Percentiles rank a stretch among this genome's conserved stretches.
phyloP scores from a whole-genome alignment of 2,329 filamentous ascomycete genomes.

The Penicillium sp. region DNA sequence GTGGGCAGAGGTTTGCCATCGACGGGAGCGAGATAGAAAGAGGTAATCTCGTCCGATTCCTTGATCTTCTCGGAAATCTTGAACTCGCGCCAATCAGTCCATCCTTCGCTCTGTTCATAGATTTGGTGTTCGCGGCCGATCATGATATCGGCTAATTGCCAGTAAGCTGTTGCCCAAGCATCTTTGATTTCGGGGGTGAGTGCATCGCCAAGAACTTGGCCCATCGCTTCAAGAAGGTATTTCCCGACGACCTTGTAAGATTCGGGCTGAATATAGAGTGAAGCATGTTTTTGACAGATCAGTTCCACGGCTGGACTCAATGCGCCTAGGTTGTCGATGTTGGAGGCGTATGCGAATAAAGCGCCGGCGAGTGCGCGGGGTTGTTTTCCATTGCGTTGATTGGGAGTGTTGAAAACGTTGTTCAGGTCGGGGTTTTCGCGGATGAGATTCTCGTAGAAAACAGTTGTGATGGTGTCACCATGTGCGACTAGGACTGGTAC shows the following conservation, averaged over 20 bases:
- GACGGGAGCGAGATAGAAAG: slow-evolving; percentile 67
- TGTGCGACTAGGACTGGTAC: slow-evolving; percentile 68
- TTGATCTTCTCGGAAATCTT: slow-evolving; percentile 63
- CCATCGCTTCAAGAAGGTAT: slow-evolving; percentile 68
- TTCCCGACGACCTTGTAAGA: slow-evolving; percentile 71
- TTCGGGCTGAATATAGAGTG: slow-evolving; percentile 65
- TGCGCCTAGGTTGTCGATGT: slow-evolving; percentile 67
- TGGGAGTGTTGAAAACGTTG: slow-evolving; percentile 69
- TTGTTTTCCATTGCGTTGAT: slow-evolving; percentile 68
- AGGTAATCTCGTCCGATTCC: slow-evolving; percentile 68
- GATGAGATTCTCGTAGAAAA: slow-evolving; percentile 72
- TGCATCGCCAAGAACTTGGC: slow-evolving; percentile 64
- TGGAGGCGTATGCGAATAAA: slow-evolving; percentile 69
- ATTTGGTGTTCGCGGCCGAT: slow-evolving; percentile 65
- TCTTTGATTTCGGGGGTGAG: slow-evolving; percentile 65
- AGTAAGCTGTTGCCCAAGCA: slow-evolving; percentile 72
- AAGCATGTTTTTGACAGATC: slow-evolving; percentile 76
- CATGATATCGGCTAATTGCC: slow-evolving; percentile 71
- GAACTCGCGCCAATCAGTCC: slow-evolving; percentile 69
- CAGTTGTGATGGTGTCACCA: slow-evolving; percentile 66
- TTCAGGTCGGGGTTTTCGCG: slow-evolving; percentile 64
- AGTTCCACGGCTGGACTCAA: slow-evolving; percentile 61
- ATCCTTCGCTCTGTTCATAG: slow-evolving; percentile 61
- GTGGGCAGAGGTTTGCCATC: slow-evolving; percentile 61
- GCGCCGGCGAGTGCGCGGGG: slow-evolving; percentile 67